Evolutionary conservation across 305 asterid genomes (phyloP).

Genomic region (Fraxinus angustifolia): DNA sequence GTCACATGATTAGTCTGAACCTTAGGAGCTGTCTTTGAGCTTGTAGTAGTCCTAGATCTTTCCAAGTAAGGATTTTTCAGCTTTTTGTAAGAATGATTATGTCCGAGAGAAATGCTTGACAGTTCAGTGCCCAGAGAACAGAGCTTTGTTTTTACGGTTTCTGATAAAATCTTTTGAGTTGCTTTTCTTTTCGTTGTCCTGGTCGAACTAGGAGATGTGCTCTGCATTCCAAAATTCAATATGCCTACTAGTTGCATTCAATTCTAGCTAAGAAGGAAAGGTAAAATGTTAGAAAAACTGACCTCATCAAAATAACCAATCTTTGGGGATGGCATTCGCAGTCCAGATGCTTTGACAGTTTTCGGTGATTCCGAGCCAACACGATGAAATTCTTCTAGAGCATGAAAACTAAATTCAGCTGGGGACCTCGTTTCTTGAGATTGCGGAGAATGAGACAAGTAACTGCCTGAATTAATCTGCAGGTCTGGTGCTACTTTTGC

Average conservation of each 20-base stretch:
- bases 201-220: slow-evolving; percentile 6
- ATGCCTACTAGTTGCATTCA: background rate
- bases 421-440: slow-evolving; percentile 16
- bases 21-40: background rate
- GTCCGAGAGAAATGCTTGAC: slow-evolving; percentile 12
- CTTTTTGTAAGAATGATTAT: slow-evolving; percentile 19
- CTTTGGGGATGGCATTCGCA: slow-evolving; percentile 59
- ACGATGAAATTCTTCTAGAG: background rate
- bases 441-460: slow-evolving; percentile 8
- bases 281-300: background rate
- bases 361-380: slow-evolving; percentile 16
- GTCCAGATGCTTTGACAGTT: slow-evolving; percentile 40
- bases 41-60: slow-evolving; percentile 5
- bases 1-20: background rate
- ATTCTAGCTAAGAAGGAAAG: background rate
- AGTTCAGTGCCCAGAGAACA: background rate
- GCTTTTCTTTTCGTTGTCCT: slow-evolving; percentile 29
- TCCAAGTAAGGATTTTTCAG: slow-evolving; percentile 13
- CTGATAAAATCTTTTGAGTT: slow-evolving; percentile 6
- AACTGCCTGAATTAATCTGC: slow-evolving; percentile 1
- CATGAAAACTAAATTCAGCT: background rate
- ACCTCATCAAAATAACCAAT: slow-evolving; percentile 67
- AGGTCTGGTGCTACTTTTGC: slow-evolving; percentile 22
- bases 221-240: slow-evolving; percentile 13
- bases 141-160: background rate